Percentiles rank a stretch among this genome's conserved stretches.
phyloP scores from a whole-genome alignment of 148 eudicot genomes.

The Vaccinium darrowii region DNA sequence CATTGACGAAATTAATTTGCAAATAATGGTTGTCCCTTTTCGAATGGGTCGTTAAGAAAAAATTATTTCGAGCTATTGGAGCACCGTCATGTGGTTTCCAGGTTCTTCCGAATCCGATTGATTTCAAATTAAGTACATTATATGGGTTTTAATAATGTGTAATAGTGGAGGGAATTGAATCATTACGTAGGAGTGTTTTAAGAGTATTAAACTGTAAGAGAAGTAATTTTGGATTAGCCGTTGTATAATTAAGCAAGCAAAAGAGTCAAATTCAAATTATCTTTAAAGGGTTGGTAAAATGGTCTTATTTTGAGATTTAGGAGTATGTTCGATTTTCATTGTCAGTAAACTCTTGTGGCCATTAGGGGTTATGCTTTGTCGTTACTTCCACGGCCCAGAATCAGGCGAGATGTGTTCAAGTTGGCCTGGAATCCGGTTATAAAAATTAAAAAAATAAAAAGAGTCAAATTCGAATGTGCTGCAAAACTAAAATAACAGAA shows the following conservation, averaged over 20 bases:
- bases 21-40: background rate
- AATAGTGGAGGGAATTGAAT: background rate
- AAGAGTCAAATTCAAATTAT: background rate
- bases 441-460: background rate
- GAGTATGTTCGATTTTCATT: no score
- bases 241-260: background rate
- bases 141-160: background rate
- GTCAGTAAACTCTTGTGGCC: no score
- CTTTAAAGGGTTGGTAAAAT: no score
- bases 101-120: background rate
- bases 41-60: background rate
- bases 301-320: no score
- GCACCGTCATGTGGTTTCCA: background rate
- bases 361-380: no score
- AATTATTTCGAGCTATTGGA: background rate
- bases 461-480: background rate
- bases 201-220: background rate
- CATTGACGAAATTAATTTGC: background rate
- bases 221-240: background rate
- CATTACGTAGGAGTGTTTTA: background rate
- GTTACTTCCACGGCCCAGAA: no score
- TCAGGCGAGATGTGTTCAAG: no score
- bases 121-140: background rate
- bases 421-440: no score
- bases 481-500: background rate